Evolutionary conservation across 352 stramenopile genomes (phyloP), one percentile per base, ranked within the genome.

Genomic region (Pythium phragmitis): DNA sequence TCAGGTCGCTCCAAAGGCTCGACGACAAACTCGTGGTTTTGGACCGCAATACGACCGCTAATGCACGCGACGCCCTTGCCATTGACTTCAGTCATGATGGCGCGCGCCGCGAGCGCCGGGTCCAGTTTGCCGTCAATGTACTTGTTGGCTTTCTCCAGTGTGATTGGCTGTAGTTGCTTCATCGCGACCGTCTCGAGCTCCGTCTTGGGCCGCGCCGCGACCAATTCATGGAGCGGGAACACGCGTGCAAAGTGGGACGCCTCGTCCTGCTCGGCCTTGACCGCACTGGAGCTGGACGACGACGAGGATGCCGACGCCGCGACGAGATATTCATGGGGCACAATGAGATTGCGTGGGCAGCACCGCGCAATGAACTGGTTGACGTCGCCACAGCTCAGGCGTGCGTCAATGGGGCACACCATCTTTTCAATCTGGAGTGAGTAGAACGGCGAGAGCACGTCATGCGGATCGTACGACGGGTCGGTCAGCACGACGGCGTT

Each of bases 281-380:
- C 71, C 41, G 6, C 39, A 28, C 19, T 59, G 63, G 47, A 72
- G 52, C 7, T 59, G 41, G 19, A 42, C 42, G 56, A 45, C 28
- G 37, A 57, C 4, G 26, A 19, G 21, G 71, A 23, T 28, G 57
- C 8, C 30, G 16, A 56, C 26, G 26, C 34, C 42, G 51, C 33
- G 63, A 36, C 46, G 36, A 47, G 85, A 56, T 83, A 92, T 28
- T 93, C 85, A 28, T 77, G 60, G 0, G 87, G 83, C 0, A 93
- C 63, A 48, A 96, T 76, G 7, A 96, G 63, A 30, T 76, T 88
- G 7, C 81, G 77, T 7, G 87, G 87, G 13, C 70, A 79, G 56
- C 87, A 96, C 4, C 87, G 82, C 2, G 85, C 79, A 43, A 96
- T 88, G 33, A 96, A 86, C 65, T 92, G 87, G 61, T 96, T 96